Percentiles rank a stretch among this genome's conserved stretches.
Evolutionary conservation across 2,329 filamentous ascomycete genomes (phyloP).

Genomic region (Sclerotinia trifoliorum): DNA sequence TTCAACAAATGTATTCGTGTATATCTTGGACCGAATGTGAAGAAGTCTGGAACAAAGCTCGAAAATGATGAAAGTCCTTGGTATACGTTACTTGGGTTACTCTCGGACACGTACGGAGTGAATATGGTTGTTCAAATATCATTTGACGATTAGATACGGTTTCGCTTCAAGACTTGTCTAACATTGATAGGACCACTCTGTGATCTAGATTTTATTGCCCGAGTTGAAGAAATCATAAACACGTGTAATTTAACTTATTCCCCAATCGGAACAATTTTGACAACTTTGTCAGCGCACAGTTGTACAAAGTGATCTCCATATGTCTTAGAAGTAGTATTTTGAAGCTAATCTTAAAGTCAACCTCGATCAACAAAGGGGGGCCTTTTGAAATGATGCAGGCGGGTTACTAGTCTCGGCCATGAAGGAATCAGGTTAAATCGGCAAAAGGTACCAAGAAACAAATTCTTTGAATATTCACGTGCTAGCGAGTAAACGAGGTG

Average conservation of each 20-base stretch:
- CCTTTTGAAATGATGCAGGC: not conserved
- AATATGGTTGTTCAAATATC: slow-evolving; percentile 9
- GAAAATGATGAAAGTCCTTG: slow-evolving; percentile 3
- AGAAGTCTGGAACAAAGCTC: slow-evolving; percentile 1
- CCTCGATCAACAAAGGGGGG: not conserved
- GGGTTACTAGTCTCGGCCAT: not conserved
- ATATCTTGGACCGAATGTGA: not conserved
- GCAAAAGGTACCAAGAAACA: not conserved
- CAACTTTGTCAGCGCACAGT: slow-evolving; percentile 14
- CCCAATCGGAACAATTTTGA: slow-evolving; percentile 17
- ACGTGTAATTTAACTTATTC: slow-evolving; percentile 20
- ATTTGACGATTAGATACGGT: slow-evolving; percentile 12
- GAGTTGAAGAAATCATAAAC: slow-evolving; percentile 13
- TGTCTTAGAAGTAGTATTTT: not conserved
- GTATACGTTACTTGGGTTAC: slow-evolving; percentile 13
- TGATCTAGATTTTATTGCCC: slow-evolving; percentile 9
- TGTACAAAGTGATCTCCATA: slow-evolving; percentile 16
- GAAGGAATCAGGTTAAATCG: slow-evolving; percentile 9
- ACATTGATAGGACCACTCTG: slow-evolving; percentile 22
- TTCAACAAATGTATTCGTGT: not conserved
- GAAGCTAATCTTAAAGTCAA: slow-evolving; percentile 1
- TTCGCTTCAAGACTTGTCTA: slow-evolving; percentile 22
- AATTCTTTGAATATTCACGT: not conserved
- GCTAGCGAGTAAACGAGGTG: not conserved
- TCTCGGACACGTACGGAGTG: slow-evolving; percentile 11